phyloP scores from a whole-genome alignment of 805 yeast genomes.

The Candida yuanshanica region DNA sequence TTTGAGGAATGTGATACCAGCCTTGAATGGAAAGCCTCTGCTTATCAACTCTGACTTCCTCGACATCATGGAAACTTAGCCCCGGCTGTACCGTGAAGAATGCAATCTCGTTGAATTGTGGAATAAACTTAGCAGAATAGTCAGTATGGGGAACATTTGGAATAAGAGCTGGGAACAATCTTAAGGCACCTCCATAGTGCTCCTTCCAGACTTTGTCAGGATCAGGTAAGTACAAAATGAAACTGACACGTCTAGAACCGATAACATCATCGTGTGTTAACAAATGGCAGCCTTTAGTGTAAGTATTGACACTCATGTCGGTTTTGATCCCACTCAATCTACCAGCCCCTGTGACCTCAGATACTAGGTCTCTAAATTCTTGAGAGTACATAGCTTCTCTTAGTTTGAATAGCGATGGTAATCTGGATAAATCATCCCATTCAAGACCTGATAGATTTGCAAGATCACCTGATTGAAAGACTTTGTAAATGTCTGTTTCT shows the following conservation, averaged over 20 bases:
- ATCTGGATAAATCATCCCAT: conserved; percentile 61
- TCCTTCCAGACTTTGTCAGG: conserved; percentile 88
- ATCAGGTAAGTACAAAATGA: conserved; percentile 87
- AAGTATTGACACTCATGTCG: conserved; percentile 88
- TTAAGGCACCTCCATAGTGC: conserved; percentile 87
- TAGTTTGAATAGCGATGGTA: conserved; percentile 71
- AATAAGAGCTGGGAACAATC: conserved; percentile 79
- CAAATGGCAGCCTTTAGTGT: conserved; percentile 88
- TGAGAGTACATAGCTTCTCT: conserved; percentile 86
- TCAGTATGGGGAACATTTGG: conserved; percentile 90
- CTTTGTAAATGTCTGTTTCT: conserved; percentile 96
- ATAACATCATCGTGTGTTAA: conserved; percentile 97
- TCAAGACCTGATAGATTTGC: conserved; percentile 87
- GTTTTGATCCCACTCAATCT: conserved; percentile 85
- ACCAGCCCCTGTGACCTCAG: conserved; percentile 80
- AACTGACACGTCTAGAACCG: conserved; percentile 89
- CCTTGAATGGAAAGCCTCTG: conserved; percentile 93
- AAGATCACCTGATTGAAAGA: conserved; percentile 82
- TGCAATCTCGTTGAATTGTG: conserved; percentile 94
- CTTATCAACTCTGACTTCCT: conserved; percentile 88
- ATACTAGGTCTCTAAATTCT: conserved; percentile 72
- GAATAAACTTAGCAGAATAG: conserved; percentile 61
- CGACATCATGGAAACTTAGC: conserved; percentile 94
- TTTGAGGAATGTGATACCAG: conserved; percentile 97
- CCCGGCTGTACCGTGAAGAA: conserved; percentile 97